A percentile compares a stretch with the other conserved stretches of the same genome.
Evolutionary conservation across 495 filamentous ascomycete species (phyloP).

Genomic region (Parathielavia hyrcaniae): DNA sequence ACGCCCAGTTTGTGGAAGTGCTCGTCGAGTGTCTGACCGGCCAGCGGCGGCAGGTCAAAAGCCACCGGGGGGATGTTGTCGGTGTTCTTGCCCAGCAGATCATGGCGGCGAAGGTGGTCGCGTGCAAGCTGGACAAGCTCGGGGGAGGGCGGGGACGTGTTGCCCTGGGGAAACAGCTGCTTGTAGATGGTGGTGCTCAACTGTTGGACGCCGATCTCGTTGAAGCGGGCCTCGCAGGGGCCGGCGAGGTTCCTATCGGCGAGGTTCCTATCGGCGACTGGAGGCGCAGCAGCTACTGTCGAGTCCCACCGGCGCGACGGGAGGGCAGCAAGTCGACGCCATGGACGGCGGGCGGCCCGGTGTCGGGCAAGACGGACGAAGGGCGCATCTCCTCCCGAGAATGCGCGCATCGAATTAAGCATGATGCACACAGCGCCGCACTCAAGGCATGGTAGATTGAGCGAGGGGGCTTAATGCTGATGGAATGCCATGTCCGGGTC

Average conservation of each 20-base stretch:
- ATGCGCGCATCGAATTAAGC: constrained; percentile 34
- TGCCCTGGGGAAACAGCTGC: constrained; percentile 63
- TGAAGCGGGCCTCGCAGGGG: constrained; percentile 61
- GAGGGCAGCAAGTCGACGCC: constrained; percentile 11
- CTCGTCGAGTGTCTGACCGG: constrained; percentile 79
- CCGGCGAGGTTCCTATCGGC: constrained; percentile 37
- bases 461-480: background rate
- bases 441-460: constrained; percentile 26
- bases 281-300: background rate
- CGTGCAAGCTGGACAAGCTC: constrained; percentile 71
- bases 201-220: constrained; percentile 92
- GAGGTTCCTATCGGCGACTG: constrained; percentile 13
- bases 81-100: constrained; percentile 83
- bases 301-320: constrained; percentile 38
- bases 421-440: constrained; percentile 27
- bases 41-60: constrained; percentile 76
- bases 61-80: constrained; percentile 67
- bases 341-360: constrained; percentile 23
- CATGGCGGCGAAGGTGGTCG: constrained; percentile 78
- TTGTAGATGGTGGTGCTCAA: constrained; percentile 72
- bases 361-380: constrained; percentile 40
- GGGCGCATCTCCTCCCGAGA: constrained; percentile 35
- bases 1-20: constrained; percentile 89
- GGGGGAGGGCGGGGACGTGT: constrained; percentile 51
- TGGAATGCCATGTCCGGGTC: background rate